A percentile compares a stretch with the other conserved stretches of the same genome.
phyloP scores from a whole-genome alignment of 1,284 basidiomycete species.

The Cutaneotrichosporon sp. region DNA sequence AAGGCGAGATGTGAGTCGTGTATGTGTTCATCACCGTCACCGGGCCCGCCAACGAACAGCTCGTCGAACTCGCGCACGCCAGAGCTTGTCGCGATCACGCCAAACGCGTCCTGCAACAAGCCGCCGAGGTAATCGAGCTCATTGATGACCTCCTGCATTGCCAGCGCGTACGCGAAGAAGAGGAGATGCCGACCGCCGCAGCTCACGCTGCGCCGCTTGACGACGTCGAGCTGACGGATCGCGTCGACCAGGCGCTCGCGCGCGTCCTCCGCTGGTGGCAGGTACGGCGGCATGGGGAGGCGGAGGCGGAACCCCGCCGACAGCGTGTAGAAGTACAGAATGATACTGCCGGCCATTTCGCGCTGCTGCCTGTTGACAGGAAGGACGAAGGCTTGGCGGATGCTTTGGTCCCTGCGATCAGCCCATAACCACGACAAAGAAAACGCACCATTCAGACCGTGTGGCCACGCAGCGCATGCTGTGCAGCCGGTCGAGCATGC shows the following conservation, averaged over 20 bases:
- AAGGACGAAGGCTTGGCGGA: constrained; percentile 79
- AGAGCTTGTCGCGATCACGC: constrained; percentile 64
- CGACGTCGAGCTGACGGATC: constrained; percentile 78
- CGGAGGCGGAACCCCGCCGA: constrained; percentile 84
- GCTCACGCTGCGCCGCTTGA: constrained; percentile 62
- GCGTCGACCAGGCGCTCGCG: constrained; percentile 75
- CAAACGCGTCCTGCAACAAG: constrained; percentile 80
- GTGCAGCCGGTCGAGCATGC: constrained; percentile 80
- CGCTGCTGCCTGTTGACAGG: constrained; percentile 82
- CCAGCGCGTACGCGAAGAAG: constrained; percentile 89
- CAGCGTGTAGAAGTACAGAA: constrained; percentile 85
- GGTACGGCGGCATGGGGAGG: constrained; percentile 86
- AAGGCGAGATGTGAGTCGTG: constrained; percentile 4
- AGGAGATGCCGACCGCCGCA: constrained; percentile 73
- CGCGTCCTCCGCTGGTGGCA: constrained; percentile 84
- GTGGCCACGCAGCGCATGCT: constrained; percentile 94
- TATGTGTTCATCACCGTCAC: neutral
- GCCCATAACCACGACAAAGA: neutral
- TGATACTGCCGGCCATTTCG: constrained; percentile 86
- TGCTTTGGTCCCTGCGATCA: constrained; percentile 30
- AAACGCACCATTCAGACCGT: constrained; percentile 79
- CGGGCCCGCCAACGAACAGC: constrained; percentile 55
- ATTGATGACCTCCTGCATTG: constrained; percentile 83
- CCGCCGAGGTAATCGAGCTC: constrained; percentile 76
- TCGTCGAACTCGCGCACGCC: constrained; percentile 67